Conservation (phyloP, 768 basidiomycete genomes). For the Boletus fagicola region DNA sequence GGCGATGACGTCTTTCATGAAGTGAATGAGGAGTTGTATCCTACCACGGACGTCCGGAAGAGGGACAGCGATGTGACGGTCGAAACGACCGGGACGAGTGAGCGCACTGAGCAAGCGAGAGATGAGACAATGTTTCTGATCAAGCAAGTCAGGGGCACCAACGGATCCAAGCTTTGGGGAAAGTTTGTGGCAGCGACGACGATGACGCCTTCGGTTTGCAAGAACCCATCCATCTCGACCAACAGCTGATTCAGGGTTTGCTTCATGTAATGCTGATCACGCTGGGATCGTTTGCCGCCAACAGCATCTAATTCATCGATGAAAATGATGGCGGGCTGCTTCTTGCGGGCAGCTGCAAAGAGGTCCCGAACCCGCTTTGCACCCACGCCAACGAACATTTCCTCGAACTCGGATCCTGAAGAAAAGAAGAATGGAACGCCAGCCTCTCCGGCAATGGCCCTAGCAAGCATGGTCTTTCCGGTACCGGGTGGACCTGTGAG, state of each 20-base stretch:
- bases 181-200: constrained; percentile 99
- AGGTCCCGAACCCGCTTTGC: constrained; percentile 95
- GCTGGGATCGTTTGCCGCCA: constrained; percentile 80
- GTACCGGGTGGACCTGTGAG: constrained; percentile 92
- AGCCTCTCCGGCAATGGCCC: constrained; percentile 97
- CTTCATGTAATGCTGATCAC: constrained; percentile 87
- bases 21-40: constrained; percentile 88
- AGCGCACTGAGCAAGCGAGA: constrained; percentile 60
- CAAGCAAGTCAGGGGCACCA: constrained; percentile 30
- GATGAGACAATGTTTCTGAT: constrained; percentile 11
- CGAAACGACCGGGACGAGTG: constrained; percentile 94
- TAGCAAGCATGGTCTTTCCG: constrained; percentile 79
- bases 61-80: constrained; percentile 88
- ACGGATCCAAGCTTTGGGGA: constrained; percentile 91
- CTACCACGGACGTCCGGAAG: constrained; percentile 94
- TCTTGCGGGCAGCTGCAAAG: constrained; percentile 90
- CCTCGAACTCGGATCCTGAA: constrained; percentile 95
- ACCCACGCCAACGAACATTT: constrained; percentile 96
- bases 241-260: constrained; percentile 95
- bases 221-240: constrained; percentile 97
- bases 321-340: constrained; percentile 96
- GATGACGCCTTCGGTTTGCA: constrained; percentile 89
- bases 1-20: constrained; percentile 77
- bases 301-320: constrained; percentile 97
- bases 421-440: constrained; percentile 98